Base-by-base conservation (phyloP, 2,329 filamentous ascomycete genomes). In the Didymella segeticola region DNA sequence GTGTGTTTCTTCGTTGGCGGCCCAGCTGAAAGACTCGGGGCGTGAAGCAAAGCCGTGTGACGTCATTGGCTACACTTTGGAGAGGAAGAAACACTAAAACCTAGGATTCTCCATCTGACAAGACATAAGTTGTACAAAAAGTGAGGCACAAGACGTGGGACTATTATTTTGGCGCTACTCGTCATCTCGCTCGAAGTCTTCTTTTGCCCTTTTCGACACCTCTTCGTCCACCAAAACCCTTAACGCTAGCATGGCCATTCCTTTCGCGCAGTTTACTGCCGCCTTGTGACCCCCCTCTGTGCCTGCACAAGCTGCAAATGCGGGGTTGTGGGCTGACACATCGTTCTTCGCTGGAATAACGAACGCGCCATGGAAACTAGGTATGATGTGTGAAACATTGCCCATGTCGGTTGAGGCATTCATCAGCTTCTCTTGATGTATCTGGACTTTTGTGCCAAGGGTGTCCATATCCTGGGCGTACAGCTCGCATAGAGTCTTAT, bases 341-440 rank as follows among this genome's bases (percentile, higher is more conserved):
- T 75, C 70, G 0, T 70, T 47, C 1, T 52, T 60, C 1, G 75
- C 70, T 0, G 77, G 72, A 27, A 83, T 79, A 1, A 67, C 71
- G 52, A 83, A 82, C 26, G 75, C 77, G 4, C 78, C 77, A 56
- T 83, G 81, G 43, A 83, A 77, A 43, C 56, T 58, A n/a, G 61
- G 61, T 12, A 60, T 46, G 17, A 57, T 41, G 37, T 59, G 56
- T 5, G 56, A 57, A 14, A 61, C 56, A 25, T 63, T 63, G 6
- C 58, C 58, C 58, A 56, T 56, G 17, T 63, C 61, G 7, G 61
- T 60, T 4, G 53, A 60, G 14, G 48, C 57, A 1, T 72, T 74
- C 51, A 79, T 64, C 1, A 76, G 67, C 42, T 77, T 74, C 0
- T 77, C 71, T 27, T 75, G 68, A 14, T 71, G 68, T n/a, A 61